phyloP scores from a whole-genome alignment of 2,329 filamentous ascomycete genomes.

The Botryotinia globosa region DNA sequence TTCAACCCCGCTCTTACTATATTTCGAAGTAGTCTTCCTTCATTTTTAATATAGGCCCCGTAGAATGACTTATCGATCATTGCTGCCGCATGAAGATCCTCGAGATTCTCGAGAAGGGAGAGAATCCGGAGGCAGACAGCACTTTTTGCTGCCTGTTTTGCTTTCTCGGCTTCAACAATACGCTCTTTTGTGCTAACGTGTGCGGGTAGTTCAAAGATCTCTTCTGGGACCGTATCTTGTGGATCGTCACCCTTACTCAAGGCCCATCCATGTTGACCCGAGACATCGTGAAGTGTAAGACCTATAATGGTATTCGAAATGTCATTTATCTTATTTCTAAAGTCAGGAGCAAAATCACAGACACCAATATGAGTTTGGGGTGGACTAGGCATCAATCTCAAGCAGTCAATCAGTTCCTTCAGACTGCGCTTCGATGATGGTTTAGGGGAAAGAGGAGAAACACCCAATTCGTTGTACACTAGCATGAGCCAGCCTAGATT shows the following conservation, averaged over 20 bases:
- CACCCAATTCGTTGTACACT: constrained; percentile 48
- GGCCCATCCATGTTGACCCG: constrained; percentile 49
- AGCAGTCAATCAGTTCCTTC: constrained; percentile 45
- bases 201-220: constrained; percentile 19
- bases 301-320: constrained; percentile 52
- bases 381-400: constrained; percentile 47
- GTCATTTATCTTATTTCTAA: constrained; percentile 48
- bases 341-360: constrained; percentile 50
- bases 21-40: constrained; percentile 40
- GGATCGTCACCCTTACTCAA: constrained; percentile 42
- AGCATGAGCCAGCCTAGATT: constrained; percentile 55
- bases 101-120: constrained; percentile 41
- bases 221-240: constrained; percentile 11
- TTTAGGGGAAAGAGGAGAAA: constrained; percentile 41
- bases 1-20: constrained; percentile 32
- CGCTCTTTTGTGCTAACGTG: constrained; percentile 16
- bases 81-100: constrained; percentile 46
- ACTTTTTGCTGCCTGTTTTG: neutral
- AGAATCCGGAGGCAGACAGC: constrained; percentile 44
- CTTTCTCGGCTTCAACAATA: constrained; percentile 26
- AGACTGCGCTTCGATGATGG: constrained; percentile 42
- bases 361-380: constrained; percentile 45
- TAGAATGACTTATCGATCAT: constrained; percentile 46
- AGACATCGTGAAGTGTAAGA: constrained; percentile 49
- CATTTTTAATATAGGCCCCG: constrained; percentile 46